Percentiles rank a stretch among this genome's conserved stretches.
Conservation (phyloP, 306 rosid species). For the Inga oerstediana region DNA sequence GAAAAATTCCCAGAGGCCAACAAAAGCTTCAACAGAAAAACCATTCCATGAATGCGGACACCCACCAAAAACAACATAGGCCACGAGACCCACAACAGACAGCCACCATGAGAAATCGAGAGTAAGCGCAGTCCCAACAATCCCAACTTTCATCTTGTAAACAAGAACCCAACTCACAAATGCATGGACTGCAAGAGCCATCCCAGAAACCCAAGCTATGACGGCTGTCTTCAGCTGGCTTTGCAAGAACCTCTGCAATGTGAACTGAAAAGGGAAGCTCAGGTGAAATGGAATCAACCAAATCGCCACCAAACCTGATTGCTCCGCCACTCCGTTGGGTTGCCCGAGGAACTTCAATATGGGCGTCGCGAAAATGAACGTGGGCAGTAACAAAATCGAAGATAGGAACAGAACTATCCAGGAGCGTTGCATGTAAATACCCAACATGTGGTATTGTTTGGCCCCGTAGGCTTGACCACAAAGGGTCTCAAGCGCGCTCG, state of each 20-base stretch:
- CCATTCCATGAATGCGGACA: slow-evolving; percentile 67
- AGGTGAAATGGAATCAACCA: slow-evolving; percentile 70
- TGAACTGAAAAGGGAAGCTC: slow-evolving; percentile 66
- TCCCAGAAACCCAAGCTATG: slow-evolving; percentile 59
- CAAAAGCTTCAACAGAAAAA: slow-evolving; percentile 64
- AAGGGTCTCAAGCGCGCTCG: slow-evolving; percentile 70
- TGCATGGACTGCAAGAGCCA: slow-evolving; percentile 49
- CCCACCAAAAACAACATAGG: slow-evolving; percentile 58
- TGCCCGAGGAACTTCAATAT: slow-evolving; percentile 64
- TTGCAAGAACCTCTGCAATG: slow-evolving; percentile 71
- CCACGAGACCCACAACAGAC: slow-evolving; percentile 52
- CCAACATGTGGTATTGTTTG: slow-evolving; percentile 52
- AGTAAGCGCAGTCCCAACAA: slow-evolving; percentile 57
- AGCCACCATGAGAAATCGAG: slow-evolving; percentile 70
- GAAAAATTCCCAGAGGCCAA: slow-evolving; percentile 69
- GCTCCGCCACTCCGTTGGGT: slow-evolving; percentile 53
- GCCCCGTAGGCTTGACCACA: slow-evolving; percentile 86
- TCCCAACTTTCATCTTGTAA: slow-evolving; percentile 45
- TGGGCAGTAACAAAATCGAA: slow-evolving; percentile 52
- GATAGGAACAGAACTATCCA: slow-evolving; percentile 61
- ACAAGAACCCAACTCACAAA: slow-evolving; percentile 62
- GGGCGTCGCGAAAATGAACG: slow-evolving; percentile 62
- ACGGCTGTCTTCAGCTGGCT: slow-evolving; percentile 58
- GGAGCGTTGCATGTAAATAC: slow-evolving; percentile 70
- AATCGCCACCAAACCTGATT: slow-evolving; percentile 57